Evolutionary conservation across 768 basidiomycete genomes (phyloP).

Genomic region (Leccinum sublutescens): DNA sequence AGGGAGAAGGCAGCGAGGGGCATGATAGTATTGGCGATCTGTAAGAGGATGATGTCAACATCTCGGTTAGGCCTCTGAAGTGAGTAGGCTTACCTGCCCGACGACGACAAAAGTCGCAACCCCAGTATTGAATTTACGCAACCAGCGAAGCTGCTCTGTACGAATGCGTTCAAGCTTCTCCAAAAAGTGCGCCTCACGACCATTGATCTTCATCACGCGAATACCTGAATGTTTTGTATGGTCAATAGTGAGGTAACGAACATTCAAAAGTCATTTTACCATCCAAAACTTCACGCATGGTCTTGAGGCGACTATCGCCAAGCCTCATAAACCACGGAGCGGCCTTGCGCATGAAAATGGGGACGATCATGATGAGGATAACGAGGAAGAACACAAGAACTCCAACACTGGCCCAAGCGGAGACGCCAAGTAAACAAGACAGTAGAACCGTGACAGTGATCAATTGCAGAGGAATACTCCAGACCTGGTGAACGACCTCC

Average conservation of each 20-base stretch:
- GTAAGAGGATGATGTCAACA: constrained; percentile 3
- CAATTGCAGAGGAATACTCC: constrained; percentile 30
- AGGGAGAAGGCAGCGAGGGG: constrained; percentile 33
- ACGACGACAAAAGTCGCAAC: constrained; percentile 26
- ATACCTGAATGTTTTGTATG: constrained; percentile 12
- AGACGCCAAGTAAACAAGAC: constrained; percentile 28
- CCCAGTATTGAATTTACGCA: constrained; percentile 26
- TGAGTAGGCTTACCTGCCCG: constrained; percentile 17
- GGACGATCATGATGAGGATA: constrained; percentile 30
- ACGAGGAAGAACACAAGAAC: constrained; percentile 24
- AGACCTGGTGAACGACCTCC: constrained; percentile 26
- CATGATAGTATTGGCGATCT: constrained; percentile 30
- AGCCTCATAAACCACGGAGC: constrained; percentile 28
- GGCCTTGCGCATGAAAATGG: constrained; percentile 32
- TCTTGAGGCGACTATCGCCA: constrained; percentile 29
- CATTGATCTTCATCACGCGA: constrained; percentile 29
- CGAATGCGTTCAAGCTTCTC: constrained; percentile 23
- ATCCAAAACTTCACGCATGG: constrained; percentile 29
- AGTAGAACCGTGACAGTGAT: constrained; percentile 21
- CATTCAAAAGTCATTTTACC: constrained; percentile 10
- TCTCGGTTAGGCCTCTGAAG: background rate
- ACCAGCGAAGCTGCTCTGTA: constrained; percentile 23
- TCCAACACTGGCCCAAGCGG: constrained; percentile 31
- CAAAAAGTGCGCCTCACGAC: constrained; percentile 26
- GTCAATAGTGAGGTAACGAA: background rate